Evolutionary conservation across 2,329 filamentous ascomycete genomes (phyloP).

Genomic region (Hypocrella siamensis): DNA sequence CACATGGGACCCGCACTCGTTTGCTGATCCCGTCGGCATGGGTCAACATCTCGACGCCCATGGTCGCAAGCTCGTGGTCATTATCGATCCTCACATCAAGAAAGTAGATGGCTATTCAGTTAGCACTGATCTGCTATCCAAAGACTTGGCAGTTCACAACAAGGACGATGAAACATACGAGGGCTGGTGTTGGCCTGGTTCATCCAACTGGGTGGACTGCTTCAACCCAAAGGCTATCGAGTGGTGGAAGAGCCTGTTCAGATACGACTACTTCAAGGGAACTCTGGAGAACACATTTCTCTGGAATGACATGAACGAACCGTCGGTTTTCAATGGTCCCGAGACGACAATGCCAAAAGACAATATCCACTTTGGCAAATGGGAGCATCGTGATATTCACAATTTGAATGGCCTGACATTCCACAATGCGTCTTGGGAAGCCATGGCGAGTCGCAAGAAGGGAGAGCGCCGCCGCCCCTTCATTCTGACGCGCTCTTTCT

Average conservation of each 20-base stretch:
- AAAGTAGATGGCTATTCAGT: constrained; percentile 67
- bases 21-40: constrained; percentile 76
- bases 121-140: constrained; percentile 66
- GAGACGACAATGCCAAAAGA: constrained; percentile 99
- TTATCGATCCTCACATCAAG: constrained; percentile 98
- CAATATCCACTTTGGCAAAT: constrained; percentile 78
- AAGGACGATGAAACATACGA: constrained; percentile 84
- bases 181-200: constrained; percentile 97
- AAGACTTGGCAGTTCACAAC: constrained; percentile 72
- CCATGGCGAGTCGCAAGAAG: constrained; percentile 69
- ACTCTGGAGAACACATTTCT: constrained; percentile 77
- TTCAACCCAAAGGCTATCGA: constrained; percentile 84
- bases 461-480: constrained; percentile 79
- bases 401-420: constrained; percentile 93
- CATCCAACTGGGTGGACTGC: constrained; percentile 88
- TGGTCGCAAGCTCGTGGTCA: constrained; percentile 78
- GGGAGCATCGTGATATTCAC: constrained; percentile 95
- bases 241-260: constrained; percentile 87
- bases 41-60: constrained; percentile 72
- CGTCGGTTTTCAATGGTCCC: constrained; percentile 94
- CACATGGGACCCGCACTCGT: constrained; percentile 84
- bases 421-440: constrained; percentile 84
- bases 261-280: constrained; percentile 76
- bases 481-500: constrained; percentile 85
- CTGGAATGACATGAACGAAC: constrained; percentile 99